A percentile compares a stretch with the other conserved stretches of the same genome.
Evolutionary conservation across 805 yeast genomes (phyloP).

Genomic region (Debaryomyces maramus): DNA sequence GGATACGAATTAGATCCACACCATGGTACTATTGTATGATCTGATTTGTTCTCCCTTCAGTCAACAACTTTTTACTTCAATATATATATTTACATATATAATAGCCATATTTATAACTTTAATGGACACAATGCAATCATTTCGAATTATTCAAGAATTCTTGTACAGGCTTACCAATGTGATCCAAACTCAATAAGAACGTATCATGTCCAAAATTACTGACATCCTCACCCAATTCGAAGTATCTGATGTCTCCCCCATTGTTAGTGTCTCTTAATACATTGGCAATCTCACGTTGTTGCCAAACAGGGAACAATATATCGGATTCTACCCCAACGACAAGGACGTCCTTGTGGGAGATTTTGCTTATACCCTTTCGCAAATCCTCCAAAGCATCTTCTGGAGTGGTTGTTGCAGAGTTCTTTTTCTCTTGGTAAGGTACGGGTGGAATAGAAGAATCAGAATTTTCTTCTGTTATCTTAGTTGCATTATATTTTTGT

Average conservation of each 20-base stretch:
- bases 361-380: conserved; percentile 58
- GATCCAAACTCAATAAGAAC: conserved; percentile 72
- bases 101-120: too few relatives aligned
- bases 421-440: conserved; percentile 56
- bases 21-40: conserved; percentile 50
- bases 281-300: conserved; percentile 77
- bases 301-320: conserved; percentile 91
- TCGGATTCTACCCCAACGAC: conserved; percentile 94
- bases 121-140: too few relatives aligned
- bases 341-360: conserved; percentile 64
- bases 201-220: conserved; percentile 92
- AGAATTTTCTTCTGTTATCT: conserved; percentile 4
- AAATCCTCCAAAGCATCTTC: conserved; percentile 65
- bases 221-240: conserved; percentile 73
- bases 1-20: conserved; percentile 65
- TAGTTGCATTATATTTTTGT: conserved; percentile 21
- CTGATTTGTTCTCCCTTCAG: too few relatives aligned
- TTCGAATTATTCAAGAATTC: conserved; percentile 50
- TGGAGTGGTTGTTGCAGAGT: conserved; percentile 44
- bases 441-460: conserved; percentile 41
- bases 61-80: too few relatives aligned
- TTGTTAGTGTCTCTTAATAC: conserved; percentile 45
- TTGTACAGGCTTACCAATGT: conserved; percentile 77
- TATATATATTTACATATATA: too few relatives aligned
- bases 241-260: conserved; percentile 47